phyloP scores from a whole-genome alignment of 345 rosid genomes.

The Alliaria petiolata region DNA sequence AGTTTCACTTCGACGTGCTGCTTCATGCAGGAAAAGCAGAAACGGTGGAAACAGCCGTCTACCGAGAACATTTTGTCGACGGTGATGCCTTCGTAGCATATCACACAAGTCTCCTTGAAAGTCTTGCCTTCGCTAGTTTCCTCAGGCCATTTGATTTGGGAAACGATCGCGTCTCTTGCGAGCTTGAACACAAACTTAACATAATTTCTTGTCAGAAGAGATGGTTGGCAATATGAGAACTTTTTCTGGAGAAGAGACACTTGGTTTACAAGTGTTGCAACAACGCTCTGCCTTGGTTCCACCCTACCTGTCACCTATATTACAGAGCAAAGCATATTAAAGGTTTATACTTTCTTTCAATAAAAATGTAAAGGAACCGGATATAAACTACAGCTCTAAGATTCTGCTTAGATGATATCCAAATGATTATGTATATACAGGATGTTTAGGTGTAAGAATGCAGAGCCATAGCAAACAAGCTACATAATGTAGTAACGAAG shows the following conservation, averaged over 20 bases:
- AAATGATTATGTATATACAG: too few relatives aligned
- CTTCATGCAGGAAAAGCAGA: constrained; percentile 80
- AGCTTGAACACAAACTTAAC: constrained; percentile 56
- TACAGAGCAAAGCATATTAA: constrained; percentile 3
- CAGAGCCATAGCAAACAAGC: not conserved
- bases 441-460: not conserved
- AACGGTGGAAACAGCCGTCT: constrained; percentile 68
- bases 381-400: not conserved
- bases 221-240: constrained; percentile 39
- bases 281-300: constrained; percentile 36
- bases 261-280: constrained; percentile 44
- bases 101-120: constrained; percentile 59
- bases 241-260: constrained; percentile 41
- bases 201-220: constrained; percentile 39
- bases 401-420: not conserved
- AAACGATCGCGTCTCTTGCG: constrained; percentile 67
- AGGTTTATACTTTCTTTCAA: not conserved
- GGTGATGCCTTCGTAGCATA: constrained; percentile 65
- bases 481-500: not conserved
- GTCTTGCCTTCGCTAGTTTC: constrained; percentile 41
- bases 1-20: constrained; percentile 74
- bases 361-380: not conserved
- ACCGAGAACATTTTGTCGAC: constrained; percentile 51
- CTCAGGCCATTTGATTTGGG: constrained; percentile 55
- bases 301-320: constrained; percentile 51